Evolutionary conservation across 805 yeast species (phyloP), one percentile per base, ranked within the genome.

Genomic region (Yarrowia deformans): DNA sequence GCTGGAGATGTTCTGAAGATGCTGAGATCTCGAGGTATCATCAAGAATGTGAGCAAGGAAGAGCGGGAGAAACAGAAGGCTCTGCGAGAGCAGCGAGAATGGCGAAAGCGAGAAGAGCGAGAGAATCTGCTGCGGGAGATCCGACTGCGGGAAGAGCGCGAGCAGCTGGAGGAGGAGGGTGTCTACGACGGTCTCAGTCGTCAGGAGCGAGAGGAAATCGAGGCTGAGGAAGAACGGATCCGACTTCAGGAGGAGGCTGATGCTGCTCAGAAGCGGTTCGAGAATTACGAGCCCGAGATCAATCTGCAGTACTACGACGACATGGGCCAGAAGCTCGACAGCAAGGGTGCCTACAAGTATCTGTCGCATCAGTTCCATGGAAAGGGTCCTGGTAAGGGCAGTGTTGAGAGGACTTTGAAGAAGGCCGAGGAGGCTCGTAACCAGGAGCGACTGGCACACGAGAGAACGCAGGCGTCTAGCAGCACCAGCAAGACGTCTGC

Each of bases 331-430:
- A 80, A 81, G 23, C 77, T 92, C 35, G 79, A 82, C 39, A 82
- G 88, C 3, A 90, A 89, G 37, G 87, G 87, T 70, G 97, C 97
- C 0, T 91, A 84, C 81, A 90, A 90, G 78, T 84, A 84, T 70
- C 78, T 90, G 55, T 89, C 95, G 2, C 93, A 89, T 71, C 85
- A 87, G 72, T 91, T 90, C 77, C 97, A 91, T 76, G 96, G 95
- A 3, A 78, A 75, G 18, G 77, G 76, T 1, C 73, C 78, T 9
- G 81, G 82, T 13, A 79, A 77, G 70, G 72, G 69, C 19, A 77
- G 78, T 71, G 74, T 76, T 2, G 81, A 79, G 70, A 76, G 77
- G 72, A 74, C 73, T 67, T 61, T 76, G 37, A 72, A 75, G 72
- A 72, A 70, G 70, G 69, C 72, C n/a, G 75, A 72, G 50, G 78